These are phyloP conservation scores for Ustilago tritici DNA, from an alignment of 1,284 basidiomycete genomes.

Conservation along the genomic window DNA sequence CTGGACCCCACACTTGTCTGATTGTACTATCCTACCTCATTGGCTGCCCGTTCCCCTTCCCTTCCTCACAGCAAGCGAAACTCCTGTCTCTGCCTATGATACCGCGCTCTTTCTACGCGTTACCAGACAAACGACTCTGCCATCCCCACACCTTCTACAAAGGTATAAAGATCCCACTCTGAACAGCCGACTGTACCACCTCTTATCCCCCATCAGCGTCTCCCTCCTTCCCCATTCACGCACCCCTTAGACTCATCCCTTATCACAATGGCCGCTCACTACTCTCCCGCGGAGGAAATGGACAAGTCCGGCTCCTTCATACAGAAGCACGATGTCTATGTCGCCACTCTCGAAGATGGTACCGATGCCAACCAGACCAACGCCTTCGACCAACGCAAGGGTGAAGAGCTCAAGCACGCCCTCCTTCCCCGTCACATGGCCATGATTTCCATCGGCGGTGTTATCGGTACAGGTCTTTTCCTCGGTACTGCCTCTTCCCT, in stretches of 20 bases:
- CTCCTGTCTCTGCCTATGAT: neutral
- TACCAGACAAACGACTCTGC: slow-evolving; percentile 3
- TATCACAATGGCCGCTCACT: slow-evolving; percentile 31
- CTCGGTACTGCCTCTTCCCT: slow-evolving; percentile 78
- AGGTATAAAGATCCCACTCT: slow-evolving; percentile 24
- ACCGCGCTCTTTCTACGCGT: neutral
- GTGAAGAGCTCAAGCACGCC: slow-evolving; percentile 55
- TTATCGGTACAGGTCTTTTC: slow-evolving; percentile 72
- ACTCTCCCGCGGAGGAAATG: slow-evolving; percentile 39
- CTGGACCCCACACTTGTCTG: slow-evolving; percentile 24
- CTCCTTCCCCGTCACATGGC: slow-evolving; percentile 56
- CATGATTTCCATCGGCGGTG: slow-evolving; percentile 55
- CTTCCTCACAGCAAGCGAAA: neutral
- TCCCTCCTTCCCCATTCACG: slow-evolving; percentile 1
- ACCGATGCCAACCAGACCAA: slow-evolving; percentile 25
- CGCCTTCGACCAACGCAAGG: slow-evolving; percentile 51
- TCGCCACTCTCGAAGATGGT: slow-evolving; percentile 50
- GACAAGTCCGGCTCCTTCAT: slow-evolving; percentile 38
- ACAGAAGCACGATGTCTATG: slow-evolving; percentile 17
- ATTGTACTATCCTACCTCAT: slow-evolving; percentile 34
- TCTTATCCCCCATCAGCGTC: neutral
- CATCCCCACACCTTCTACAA: neutral
- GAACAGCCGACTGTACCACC: neutral
- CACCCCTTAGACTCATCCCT: slow-evolving; percentile 6
- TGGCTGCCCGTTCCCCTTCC: slow-evolving; percentile 31